A percentile compares a stretch with the other conserved stretches of the same genome.
These are phyloP conservation scores for Entophlyctis luteolus DNA, from an alignment of 192 early-diverging fungal species.

Conservation along the genomic window DNA sequence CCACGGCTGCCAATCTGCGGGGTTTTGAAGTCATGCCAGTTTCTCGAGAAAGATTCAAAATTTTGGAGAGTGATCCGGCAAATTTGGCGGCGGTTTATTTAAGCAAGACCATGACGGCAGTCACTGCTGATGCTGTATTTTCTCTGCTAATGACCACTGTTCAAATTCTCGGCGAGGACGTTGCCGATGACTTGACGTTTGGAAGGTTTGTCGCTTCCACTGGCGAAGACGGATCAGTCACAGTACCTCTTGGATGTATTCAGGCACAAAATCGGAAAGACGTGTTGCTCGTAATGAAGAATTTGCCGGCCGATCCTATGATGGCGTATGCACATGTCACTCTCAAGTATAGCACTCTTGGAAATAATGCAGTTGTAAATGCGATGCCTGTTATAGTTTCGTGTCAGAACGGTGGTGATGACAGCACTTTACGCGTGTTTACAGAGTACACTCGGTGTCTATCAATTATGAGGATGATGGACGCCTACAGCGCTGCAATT, in stretches of 20 bases:
- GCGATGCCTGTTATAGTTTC: background rate
- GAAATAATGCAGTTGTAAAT: too few relatives aligned
- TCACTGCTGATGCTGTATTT: too few relatives aligned
- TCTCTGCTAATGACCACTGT: too few relatives aligned
- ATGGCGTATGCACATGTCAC: too few relatives aligned
- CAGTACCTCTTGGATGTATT: too few relatives aligned
- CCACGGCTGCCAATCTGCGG: background rate
- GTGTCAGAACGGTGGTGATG: conserved; percentile 3
- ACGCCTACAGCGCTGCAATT: background rate
- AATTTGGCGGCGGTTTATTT: too few relatives aligned
- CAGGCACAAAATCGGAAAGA: too few relatives aligned
- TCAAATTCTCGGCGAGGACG: too few relatives aligned
- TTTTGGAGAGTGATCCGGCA: background rate
- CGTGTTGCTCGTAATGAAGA: too few relatives aligned
- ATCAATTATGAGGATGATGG: conserved; percentile 3
- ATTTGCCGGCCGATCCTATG: too few relatives aligned
- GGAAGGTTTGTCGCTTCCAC: background rate
- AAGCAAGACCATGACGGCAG: too few relatives aligned
- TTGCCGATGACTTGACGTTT: background rate
- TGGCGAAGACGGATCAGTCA: background rate
- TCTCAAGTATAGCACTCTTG: too few relatives aligned
- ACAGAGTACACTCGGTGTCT: background rate
- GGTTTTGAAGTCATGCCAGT: background rate
- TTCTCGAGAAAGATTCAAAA: background rate
- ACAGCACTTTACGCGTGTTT: background rate